Evolutionary conservation across 768 basidiomycete genomes (phyloP).

Genomic region (Panaeolus papilionaceus): DNA sequence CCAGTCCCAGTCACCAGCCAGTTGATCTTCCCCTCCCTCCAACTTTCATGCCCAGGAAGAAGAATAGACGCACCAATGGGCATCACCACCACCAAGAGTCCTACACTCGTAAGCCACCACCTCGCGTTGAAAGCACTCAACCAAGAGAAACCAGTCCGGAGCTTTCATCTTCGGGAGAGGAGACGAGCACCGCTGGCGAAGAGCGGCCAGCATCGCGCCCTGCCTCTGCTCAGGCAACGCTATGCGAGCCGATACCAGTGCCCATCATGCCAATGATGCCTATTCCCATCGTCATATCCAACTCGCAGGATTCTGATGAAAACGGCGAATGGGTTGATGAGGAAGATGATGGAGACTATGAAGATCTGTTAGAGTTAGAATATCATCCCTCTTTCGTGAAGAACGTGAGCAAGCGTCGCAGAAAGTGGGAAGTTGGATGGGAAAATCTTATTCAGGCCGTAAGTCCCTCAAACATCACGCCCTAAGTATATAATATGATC

Average conservation of each 20-base stretch:
- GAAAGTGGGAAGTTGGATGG: conserved; percentile 80
- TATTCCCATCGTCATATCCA: conserved; percentile 24
- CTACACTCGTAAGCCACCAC: conserved; percentile 63
- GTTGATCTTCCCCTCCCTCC: conserved; percentile 58
- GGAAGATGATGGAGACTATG: conserved; percentile 71
- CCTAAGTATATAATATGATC: neutral
- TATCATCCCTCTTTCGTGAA: conserved; percentile 76
- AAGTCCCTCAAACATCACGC: conserved; percentile 27
- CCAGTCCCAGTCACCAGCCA: conserved; percentile 76
- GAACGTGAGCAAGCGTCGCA: conserved; percentile 68
- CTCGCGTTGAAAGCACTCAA: conserved; percentile 83
- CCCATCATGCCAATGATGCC: conserved; percentile 23
- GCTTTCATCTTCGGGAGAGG: conserved; percentile 76
- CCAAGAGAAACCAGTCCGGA: conserved; percentile 84
- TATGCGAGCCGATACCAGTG: conserved; percentile 22
- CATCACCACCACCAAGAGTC: conserved; percentile 29
- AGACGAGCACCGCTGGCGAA: conserved; percentile 69
- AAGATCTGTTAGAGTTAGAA: conserved; percentile 77
- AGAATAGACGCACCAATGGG: conserved; percentile 37
- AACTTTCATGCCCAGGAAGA: conserved; percentile 52
- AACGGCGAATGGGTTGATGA: conserved; percentile 76
- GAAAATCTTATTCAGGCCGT: conserved; percentile 78
- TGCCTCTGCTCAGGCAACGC: conserved; percentile 20
- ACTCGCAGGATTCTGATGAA: conserved; percentile 42
- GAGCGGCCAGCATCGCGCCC: conserved; percentile 36